A percentile compares a stretch with the other conserved stretches of the same genome.
phyloP scores from a whole-genome alignment of 208 protist species.

The Angomonas ambiguus region DNA sequence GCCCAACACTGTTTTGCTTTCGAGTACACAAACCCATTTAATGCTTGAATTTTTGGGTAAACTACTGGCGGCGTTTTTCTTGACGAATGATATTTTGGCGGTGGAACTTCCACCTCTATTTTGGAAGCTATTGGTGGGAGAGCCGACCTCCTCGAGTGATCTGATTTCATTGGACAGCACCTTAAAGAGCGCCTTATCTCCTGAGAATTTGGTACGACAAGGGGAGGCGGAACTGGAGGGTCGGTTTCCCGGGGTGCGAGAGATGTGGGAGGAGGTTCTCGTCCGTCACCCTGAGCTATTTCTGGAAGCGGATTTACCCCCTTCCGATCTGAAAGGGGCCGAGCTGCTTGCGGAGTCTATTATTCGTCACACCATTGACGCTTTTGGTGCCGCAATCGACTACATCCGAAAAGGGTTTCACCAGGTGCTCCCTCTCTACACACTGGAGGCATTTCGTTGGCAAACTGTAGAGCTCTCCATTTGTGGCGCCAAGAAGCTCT shows the following conservation, averaged over 20 bases:
- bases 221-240: constrained; percentile 79
- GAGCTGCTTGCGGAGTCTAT: constrained; percentile 60
- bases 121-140: constrained; percentile 89
- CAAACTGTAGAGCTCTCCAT: constrained; percentile 78
- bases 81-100: constrained; percentile 83
- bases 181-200: constrained; percentile 45
- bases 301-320: constrained; percentile 43
- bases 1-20: constrained; percentile 54
- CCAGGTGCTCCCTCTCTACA: constrained; percentile 77
- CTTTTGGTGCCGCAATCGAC: constrained; percentile 57
- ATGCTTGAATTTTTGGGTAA: constrained; percentile 93
- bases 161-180: constrained; percentile 56
- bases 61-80: constrained; percentile 91
- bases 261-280: constrained; percentile 38
- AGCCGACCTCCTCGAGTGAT: constrained; percentile 51
- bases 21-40: constrained; percentile 59
- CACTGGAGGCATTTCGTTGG: constrained; percentile 82
- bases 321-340: constrained; percentile 34
- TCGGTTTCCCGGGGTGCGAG: constrained; percentile 65
- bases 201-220: constrained; percentile 57
- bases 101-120: constrained; percentile 92
- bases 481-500: constrained; percentile 75
- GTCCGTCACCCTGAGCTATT: constrained; percentile 35
- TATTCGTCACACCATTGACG: constrained; percentile 49
- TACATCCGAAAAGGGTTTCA: constrained; percentile 80